A percentile compares a stretch with the other conserved stretches of the same genome.
Conservation (phyloP, 768 basidiomycete species). For the Boletus edulis region DNA sequence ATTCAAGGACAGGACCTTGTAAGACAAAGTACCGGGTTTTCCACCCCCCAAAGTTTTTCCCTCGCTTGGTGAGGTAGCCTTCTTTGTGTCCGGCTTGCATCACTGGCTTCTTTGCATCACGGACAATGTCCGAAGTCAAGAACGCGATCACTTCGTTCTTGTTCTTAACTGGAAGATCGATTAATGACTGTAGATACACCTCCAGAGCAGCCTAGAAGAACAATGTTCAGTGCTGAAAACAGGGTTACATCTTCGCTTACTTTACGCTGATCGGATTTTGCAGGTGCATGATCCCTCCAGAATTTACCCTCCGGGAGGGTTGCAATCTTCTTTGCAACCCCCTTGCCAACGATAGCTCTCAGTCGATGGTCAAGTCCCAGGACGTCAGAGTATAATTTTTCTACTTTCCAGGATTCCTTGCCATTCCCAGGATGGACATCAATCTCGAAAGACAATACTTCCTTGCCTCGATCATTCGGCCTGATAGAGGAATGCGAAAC, state of each 20-base stretch:
- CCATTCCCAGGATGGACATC: constrained; percentile 66
- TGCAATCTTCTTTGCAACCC: constrained; percentile 73
- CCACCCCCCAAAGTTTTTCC: constrained; percentile 98
- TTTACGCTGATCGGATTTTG: constrained; percentile 95
- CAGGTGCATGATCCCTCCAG: constrained; percentile 97
- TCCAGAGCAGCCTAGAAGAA: constrained; percentile 66
- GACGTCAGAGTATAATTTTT: constrained; percentile 94
- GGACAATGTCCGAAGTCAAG: constrained; percentile 85
- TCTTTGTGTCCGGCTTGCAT: constrained; percentile 86
- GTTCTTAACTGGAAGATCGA: constrained; percentile 79
- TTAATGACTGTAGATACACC: constrained; percentile 79
- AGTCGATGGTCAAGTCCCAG: constrained; percentile 82
- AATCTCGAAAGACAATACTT: constrained; percentile 87
- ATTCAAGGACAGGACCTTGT: constrained; percentile 86
- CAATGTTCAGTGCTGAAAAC: constrained; percentile 8
- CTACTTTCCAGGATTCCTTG: constrained; percentile 78
- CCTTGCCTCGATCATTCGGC: constrained; percentile 88
- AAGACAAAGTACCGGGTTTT: constrained; percentile 95
- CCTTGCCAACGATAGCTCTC: constrained; percentile 53
- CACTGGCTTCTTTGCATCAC: constrained; percentile 71
- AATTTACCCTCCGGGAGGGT: constrained; percentile 86
- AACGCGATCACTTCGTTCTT: constrained; percentile 90
- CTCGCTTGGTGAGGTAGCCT: constrained; percentile 93
- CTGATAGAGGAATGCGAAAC: constrained; percentile 84
- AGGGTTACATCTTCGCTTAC: constrained; percentile 39